A percentile compares a stretch with the other conserved stretches of the same genome.
These are phyloP conservation scores for Gossypium raimondii DNA, from an alignment of 345 rosid species.

Conservation along the genomic window DNA sequence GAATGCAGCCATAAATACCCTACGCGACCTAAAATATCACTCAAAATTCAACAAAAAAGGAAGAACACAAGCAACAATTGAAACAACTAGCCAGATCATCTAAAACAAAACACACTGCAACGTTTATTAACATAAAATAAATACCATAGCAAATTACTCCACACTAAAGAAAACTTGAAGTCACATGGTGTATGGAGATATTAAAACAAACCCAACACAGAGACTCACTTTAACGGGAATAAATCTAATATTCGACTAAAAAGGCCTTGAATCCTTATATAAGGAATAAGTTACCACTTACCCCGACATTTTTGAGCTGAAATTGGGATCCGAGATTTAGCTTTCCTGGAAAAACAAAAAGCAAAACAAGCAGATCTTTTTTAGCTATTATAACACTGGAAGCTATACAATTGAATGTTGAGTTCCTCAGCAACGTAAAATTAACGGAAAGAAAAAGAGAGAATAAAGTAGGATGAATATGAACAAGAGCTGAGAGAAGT, in stretches of 20 bases:
- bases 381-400: not conserved
- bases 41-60: not conserved
- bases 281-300: not conserved
- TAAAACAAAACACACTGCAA: not conserved
- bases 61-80: not conserved
- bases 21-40: not conserved
- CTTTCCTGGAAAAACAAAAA: not conserved
- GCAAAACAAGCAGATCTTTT: not conserved
- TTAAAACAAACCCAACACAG: not conserved
- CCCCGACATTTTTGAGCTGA: conserved; percentile 7
- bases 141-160: not conserved
- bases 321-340: not conserved
- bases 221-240: not conserved
- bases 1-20: not conserved
- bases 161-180: not conserved
- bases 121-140: not conserved
- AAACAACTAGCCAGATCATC: not conserved
- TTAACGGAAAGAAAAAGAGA: not conserved
- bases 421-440: not conserved
- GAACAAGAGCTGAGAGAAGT: not conserved
- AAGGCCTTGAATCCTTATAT: not conserved
- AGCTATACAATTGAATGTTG: too few relatives aligned
- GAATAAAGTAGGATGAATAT: not conserved
- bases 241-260: not conserved
- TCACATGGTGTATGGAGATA: not conserved